These are phyloP conservation scores for Saccharum spontaneum DNA, from an alignment of 176 grass and related monocot species.

Conservation along the genomic window DNA sequence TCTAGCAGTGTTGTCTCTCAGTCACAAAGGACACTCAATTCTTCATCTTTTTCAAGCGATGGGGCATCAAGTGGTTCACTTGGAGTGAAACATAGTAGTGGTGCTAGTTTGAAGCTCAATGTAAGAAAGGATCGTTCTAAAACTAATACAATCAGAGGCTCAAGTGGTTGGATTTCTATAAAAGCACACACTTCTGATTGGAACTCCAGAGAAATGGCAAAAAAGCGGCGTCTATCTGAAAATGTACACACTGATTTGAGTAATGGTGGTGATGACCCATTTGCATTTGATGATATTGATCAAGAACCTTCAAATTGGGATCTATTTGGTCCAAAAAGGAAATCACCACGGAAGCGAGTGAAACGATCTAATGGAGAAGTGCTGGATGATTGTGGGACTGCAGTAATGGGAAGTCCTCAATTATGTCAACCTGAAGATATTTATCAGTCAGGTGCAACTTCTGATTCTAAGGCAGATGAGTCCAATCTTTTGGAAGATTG, in stretches of 20 bases:
- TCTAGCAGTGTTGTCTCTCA: constrained; percentile 45
- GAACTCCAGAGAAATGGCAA: constrained; percentile 57
- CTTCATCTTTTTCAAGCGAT: constrained; percentile 55
- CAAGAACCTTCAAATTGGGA: constrained; percentile 77
- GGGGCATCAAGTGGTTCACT: constrained; percentile 58
- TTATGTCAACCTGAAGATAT: constrained; percentile 68
- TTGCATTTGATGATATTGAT: constrained; percentile 86
- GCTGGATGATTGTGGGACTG: constrained; percentile 34
- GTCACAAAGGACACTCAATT: constrained; percentile 34
- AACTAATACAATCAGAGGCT: constrained; percentile 50
- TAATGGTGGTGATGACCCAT: constrained; percentile 69
- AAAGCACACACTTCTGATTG: constrained; percentile 48
- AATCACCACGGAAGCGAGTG: constrained; percentile 35
- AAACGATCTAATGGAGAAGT: constrained; percentile 45
- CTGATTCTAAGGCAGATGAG: constrained; percentile 59
- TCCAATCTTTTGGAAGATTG: constrained; percentile 82
- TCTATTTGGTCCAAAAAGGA: constrained; percentile 57
- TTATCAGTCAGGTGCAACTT: constrained; percentile 53
- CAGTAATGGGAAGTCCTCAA: constrained; percentile 40
- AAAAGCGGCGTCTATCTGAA: constrained; percentile 58
- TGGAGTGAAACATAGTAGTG: constrained; percentile 45
- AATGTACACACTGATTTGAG: constrained; percentile 38
- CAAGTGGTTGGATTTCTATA: constrained; percentile 80
- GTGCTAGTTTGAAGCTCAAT: constrained; percentile 56
- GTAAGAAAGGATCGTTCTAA: constrained; percentile 50